Evolutionary conservation across 192 early-diverging fungal species (phyloP), one percentile per base, ranked within the genome.

Genomic region (Umbelopsis sp.): DNA sequence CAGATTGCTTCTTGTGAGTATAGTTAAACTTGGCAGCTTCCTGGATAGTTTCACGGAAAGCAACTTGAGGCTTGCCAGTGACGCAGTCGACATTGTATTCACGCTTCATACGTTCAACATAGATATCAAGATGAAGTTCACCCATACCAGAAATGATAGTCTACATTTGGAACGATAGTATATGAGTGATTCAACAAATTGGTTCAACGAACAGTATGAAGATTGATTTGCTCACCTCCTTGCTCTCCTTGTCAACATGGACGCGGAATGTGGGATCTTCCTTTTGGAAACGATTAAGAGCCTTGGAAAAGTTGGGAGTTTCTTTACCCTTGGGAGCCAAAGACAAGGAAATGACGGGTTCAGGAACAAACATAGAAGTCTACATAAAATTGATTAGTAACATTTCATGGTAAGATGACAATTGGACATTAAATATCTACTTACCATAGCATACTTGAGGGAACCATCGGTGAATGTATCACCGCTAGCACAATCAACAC

Each of bases 1-100:
- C 97, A 68, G 89, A 88, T 83, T 99, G 97, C 84, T 99, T 99
- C 92, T 97, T 97, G 86, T 99, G 97, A 0, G 96, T 98, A 86
- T 97, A 99, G 79, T 93, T 89, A 81, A 99, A 97, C 68, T 86
- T 83, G 56, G 91, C 84, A 53, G 85, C 80, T 38, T 78, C 72
- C 7, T 87, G 89, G 71, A 96, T 90, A 22, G 97, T 94, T 79
- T 99, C 97, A 67, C 97, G 90, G 93, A 96, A 99, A 22, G 97
- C 96, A 41, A 99, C 97, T 78, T 91, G 95, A 24, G 97, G 97
- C 77, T 99, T 99, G 38, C 97, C 97, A 26, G 95, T 96, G 22
- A 90, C 84, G 74, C 96, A 97, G 69, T 99, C 97, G 29, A 95
- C 91, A 73, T 90, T 92, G 85, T 97, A 99, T 82, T 99, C 97